Conservation (phyloP, 2,329 filamentous ascomycete species). For the Colletotrichum magnum region DNA sequence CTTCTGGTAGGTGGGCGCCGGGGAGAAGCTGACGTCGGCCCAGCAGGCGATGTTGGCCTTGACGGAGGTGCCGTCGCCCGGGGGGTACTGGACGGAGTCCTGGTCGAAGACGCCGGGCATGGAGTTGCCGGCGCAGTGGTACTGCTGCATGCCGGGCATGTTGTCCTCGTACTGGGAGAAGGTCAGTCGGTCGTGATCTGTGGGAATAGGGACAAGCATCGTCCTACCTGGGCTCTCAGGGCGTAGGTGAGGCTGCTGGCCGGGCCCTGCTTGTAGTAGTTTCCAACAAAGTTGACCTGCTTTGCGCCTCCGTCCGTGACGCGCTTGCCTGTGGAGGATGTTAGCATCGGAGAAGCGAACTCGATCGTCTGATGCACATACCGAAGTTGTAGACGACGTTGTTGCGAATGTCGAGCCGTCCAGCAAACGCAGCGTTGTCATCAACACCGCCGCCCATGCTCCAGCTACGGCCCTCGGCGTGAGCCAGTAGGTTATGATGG, state of each 20-base stretch:
- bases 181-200: not conserved
- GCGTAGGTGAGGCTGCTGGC: slow-evolving; percentile 47
- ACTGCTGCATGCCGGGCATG: slow-evolving; percentile 50
- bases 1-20: slow-evolving; percentile 48
- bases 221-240: slow-evolving; percentile 43
- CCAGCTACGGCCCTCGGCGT: slow-evolving; percentile 52
- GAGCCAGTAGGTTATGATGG: slow-evolving; percentile 52
- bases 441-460: slow-evolving; percentile 51
- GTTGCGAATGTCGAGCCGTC: slow-evolving; percentile 51
- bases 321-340: slow-evolving; percentile 36
- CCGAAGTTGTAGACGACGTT: slow-evolving; percentile 55
- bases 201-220: not conserved
- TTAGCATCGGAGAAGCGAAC: no score
- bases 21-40: slow-evolving; percentile 47
- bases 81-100: slow-evolving; percentile 45
- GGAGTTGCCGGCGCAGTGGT: slow-evolving; percentile 51
- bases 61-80: slow-evolving; percentile 44
- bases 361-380: not conserved
- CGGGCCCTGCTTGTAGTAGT: slow-evolving; percentile 51
- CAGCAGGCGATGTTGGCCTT: slow-evolving; percentile 48
- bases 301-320: slow-evolving; percentile 52
- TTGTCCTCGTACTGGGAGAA: slow-evolving; percentile 48
- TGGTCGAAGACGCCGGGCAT: slow-evolving; percentile 49
- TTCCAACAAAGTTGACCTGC: slow-evolving; percentile 51
- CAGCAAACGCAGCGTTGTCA: slow-evolving; percentile 48